These are phyloP conservation scores for Leccinum incarnatum DNA, from an alignment of 768 basidiomycete genomes.

Conservation along the genomic window DNA sequence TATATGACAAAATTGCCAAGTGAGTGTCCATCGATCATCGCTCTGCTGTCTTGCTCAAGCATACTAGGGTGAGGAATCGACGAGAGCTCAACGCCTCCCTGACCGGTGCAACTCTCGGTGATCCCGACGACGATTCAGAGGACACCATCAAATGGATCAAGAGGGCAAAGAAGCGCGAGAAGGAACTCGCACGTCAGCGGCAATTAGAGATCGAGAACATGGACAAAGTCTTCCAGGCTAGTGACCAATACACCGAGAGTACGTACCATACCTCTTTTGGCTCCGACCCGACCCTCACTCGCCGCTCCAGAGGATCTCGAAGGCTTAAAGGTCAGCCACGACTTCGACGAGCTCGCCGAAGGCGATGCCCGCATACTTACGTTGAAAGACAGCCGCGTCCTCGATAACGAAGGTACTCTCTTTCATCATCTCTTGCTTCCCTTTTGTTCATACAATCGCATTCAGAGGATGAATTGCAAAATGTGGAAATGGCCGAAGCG, in stretches of 20 bases:
- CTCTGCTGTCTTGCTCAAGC: constrained; percentile 38
- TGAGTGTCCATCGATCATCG: constrained; percentile 49
- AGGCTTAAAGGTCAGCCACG: constrained; percentile 96
- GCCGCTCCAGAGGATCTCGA: constrained; percentile 71
- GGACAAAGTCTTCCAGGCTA: constrained; percentile 65
- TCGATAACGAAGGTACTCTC: constrained; percentile 51
- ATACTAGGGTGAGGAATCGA: constrained; percentile 83
- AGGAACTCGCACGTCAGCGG: constrained; percentile 80
- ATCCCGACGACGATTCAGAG: constrained; percentile 73
- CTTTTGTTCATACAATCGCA: not conserved
- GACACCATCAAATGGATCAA: constrained; percentile 90
- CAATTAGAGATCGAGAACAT: constrained; percentile 80
- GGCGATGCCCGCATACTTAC: constrained; percentile 97
- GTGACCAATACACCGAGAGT: constrained; percentile 86
- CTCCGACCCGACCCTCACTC: constrained; percentile 1
- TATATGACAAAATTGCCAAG: constrained; percentile 81
- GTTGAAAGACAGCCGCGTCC: constrained; percentile 77
- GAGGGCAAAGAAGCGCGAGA: constrained; percentile 85
- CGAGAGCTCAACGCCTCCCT: constrained; percentile 90
- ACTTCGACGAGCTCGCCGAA: constrained; percentile 87
- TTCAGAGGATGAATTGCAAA: constrained; percentile 96
- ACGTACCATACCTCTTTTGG: constrained; percentile 26
- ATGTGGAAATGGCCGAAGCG: constrained; percentile 90
- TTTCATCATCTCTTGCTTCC: not conserved
- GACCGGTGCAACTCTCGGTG: constrained; percentile 90